Conservation (phyloP, 2,329 filamentous ascomycete genomes). For the Diaporthe caulivora region DNA sequence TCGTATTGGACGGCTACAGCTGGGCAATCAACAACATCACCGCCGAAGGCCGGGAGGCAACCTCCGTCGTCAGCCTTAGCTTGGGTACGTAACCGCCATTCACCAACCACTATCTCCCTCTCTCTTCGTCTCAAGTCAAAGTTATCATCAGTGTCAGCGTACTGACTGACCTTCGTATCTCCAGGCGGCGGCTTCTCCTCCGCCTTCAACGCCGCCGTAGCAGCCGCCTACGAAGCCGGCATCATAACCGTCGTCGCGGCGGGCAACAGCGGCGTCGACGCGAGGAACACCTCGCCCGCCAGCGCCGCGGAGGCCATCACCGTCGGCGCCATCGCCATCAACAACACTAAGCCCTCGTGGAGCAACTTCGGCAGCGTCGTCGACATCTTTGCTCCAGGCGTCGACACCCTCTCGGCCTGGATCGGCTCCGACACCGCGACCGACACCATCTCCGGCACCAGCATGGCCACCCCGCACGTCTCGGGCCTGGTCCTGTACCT, state of each 20-base stretch:
- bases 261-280: constrained; percentile 53
- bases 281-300: constrained; percentile 50
- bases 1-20: constrained; percentile 42
- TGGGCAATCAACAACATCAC: constrained; percentile 45
- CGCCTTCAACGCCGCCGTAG: constrained; percentile 54
- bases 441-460: constrained; percentile 68
- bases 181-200: constrained; percentile 34
- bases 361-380: constrained; percentile 60
- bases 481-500: constrained; percentile 73
- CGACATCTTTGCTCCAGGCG: constrained; percentile 61
- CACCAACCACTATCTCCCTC: not conserved
- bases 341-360: constrained; percentile 52
- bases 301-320: constrained; percentile 55
- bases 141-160: not conserved
- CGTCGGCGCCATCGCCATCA: constrained; percentile 53
- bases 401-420: constrained; percentile 57
- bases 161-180: not conserved
- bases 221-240: constrained; percentile 49
- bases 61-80: constrained; percentile 36
- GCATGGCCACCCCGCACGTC: constrained; percentile 73
- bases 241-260: constrained; percentile 57
- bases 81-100: not conserved
- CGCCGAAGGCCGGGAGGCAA: not conserved
- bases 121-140: no score
- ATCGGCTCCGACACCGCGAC: constrained; percentile 52